These are phyloP conservation scores for Eucalyptus lansdowneana DNA, from an alignment of 345 rosid species.

Conservation along the genomic window DNA sequence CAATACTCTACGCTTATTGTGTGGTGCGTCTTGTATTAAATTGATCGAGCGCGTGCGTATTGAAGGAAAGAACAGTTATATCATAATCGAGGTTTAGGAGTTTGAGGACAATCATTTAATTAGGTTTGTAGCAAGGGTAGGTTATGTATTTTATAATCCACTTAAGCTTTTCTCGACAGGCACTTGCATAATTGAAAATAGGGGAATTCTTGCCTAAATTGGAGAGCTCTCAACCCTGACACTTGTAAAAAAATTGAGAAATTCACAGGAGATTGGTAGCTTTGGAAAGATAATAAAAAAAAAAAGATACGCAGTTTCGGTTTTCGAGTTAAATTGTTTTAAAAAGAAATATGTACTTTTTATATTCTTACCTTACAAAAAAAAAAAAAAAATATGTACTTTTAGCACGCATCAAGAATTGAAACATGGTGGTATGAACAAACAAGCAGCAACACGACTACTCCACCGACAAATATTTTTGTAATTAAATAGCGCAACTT, in stretches of 20 bases:
- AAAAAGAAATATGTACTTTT: not conserved
- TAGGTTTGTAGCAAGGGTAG: not conserved
- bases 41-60: not conserved
- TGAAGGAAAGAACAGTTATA: too few relatives aligned
- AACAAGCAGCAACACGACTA: not conserved
- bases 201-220: too few relatives aligned
- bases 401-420: not conserved
- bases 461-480: not conserved
- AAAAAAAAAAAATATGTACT: not conserved
- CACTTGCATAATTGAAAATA: too few relatives aligned
- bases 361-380: too few relatives aligned
- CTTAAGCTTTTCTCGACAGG: too few relatives aligned
- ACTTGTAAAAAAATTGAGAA: not conserved
- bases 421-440: not conserved
- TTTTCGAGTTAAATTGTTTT: not conserved
- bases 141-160: too few relatives aligned
- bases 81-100: not conserved
- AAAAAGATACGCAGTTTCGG: not conserved
- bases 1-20: not conserved
- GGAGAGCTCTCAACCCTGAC: not conserved
- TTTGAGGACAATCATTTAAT: not conserved
- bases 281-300: accelerated
- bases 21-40: not conserved
- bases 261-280: not conserved
- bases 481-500: not conserved